These are phyloP conservation scores for Coelastrella sp. DNA, from an alignment of 139 green algal genomes.

Conservation along the genomic window DNA sequence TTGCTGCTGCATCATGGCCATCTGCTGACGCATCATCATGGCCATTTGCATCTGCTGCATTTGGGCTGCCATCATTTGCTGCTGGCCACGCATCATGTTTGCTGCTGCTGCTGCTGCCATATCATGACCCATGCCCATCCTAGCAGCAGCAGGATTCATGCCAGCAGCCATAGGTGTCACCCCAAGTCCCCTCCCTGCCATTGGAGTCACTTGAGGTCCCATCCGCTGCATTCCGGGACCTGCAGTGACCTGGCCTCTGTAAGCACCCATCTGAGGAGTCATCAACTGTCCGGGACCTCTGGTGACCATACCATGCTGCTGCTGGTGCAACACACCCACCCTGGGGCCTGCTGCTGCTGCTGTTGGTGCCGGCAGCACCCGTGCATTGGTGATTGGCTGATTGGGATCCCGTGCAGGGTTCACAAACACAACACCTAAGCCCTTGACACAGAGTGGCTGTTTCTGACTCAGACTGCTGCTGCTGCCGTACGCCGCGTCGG, in stretches of 20 bases:
- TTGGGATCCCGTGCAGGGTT: constrained; percentile 14
- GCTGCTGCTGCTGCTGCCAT: constrained; percentile 16
- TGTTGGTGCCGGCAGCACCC: constrained; percentile 15
- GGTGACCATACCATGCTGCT: neutral
- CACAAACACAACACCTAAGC: constrained; percentile 27
- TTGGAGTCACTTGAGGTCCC: neutral
- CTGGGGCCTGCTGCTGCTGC: neutral
- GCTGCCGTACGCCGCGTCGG: constrained; percentile 17
- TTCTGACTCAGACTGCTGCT: neutral
- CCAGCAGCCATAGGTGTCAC: constrained; percentile 5
- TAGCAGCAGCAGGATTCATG: neutral
- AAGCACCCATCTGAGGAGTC: neutral
- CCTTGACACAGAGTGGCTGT: constrained; percentile 11
- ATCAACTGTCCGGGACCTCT: neutral
- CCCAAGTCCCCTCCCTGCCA: too few relatives aligned
- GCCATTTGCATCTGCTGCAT: constrained; percentile 41
- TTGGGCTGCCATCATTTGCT: constrained; percentile 34
- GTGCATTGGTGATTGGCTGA: too few relatives aligned
- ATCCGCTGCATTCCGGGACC: constrained; percentile 2
- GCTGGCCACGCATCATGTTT: neutral
- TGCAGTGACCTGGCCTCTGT: constrained; percentile 6
- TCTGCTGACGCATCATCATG: constrained; percentile 42
- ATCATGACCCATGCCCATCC: constrained; percentile 7
- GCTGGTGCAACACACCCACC: neutral
- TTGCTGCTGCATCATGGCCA: constrained; percentile 39